Base-by-base conservation (phyloP, 31 red algal species). In the Odonthalia washingtoniensis region DNA sequence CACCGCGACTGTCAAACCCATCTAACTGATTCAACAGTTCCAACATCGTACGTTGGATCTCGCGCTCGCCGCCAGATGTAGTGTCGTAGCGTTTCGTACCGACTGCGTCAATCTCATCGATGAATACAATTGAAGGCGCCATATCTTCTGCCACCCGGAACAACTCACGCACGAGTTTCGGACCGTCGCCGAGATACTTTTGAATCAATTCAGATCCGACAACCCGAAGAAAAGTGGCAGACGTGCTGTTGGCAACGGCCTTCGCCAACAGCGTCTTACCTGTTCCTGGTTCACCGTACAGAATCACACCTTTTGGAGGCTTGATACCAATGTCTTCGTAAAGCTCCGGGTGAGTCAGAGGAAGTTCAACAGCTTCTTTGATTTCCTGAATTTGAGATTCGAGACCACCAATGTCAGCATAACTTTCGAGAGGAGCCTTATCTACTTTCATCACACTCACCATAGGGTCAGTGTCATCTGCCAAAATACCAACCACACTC, bases 1-100 rank as follows among this genome's bases (percentile, higher is more conserved):
- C 93, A 31, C 86, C 86, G 3, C 93, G 82, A 27, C 86, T 84
- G 32, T 99, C 98, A 49, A 99, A 99, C 12, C 98, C 98, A 81
- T 99, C 98, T 53, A 99, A 88, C 80, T 99, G 98, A 87, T 99
- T 99, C 2, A 99, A 86, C 74, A 99, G 85, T 74, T 99, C 98
- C 45, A 99, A 81, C 98, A 99, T 99, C 0, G 98, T 99, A 42
- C 98, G 81, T 72, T 99, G 98, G 72, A 99, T 95, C 78, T 99
- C 98, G 44, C 92, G 90, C 40, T 85, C 95, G 31, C 98, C 98
- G 40, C 98, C 91, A 39, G 92, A 95, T 24, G 87, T 92, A 27
- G 94, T 84, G 43, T 99, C 94, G 67, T 96, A 96, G 46, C 97
- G 88, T 77, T 96, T 99, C 0, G 97, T 95, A 42, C 98, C 98